Percentiles rank a stretch among this genome's conserved stretches.
Conservation (phyloP, 2,329 filamentous ascomycete species). For the Botryotinia convoluta region DNA sequence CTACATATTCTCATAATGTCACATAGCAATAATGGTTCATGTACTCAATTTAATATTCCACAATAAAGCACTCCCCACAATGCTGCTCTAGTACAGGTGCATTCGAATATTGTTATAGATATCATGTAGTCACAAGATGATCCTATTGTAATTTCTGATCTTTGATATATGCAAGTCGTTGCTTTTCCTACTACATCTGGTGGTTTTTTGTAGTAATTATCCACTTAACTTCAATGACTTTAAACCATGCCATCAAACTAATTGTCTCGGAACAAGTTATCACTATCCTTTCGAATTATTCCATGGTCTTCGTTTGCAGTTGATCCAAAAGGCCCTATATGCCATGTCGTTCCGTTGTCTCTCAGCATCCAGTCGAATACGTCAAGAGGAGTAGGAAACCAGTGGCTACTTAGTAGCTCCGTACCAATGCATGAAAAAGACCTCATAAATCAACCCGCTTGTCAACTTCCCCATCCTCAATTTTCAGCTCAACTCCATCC, state of each 20-base stretch:
- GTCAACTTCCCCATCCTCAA: neutral
- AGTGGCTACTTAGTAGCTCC: neutral
- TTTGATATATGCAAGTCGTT: neutral
- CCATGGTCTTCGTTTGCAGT: neutral
- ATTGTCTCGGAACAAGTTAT: neutral
- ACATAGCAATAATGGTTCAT: neutral
- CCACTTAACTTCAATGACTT: neutral
- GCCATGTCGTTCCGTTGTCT: neutral
- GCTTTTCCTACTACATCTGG: neutral
- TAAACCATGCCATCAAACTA: neutral
- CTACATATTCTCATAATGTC: too few relatives aligned
- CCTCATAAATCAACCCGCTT: neutral
- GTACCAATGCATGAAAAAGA: neutral
- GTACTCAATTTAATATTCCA: neutral
- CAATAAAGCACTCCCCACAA: neutral
- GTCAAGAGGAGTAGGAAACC: neutral
- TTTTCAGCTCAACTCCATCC: slow-evolving; percentile 16
- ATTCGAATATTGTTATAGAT: neutral
- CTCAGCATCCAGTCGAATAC: neutral
- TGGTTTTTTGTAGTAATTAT: neutral
- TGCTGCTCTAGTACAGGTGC: too few relatives aligned
- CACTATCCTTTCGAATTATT: too few relatives aligned
- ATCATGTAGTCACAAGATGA: neutral
- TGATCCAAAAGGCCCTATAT: too few relatives aligned
- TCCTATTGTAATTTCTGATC: neutral